Conservation (phyloP, 2,329 filamentous ascomycete species). For the Neocucurbitaria cava region DNA sequence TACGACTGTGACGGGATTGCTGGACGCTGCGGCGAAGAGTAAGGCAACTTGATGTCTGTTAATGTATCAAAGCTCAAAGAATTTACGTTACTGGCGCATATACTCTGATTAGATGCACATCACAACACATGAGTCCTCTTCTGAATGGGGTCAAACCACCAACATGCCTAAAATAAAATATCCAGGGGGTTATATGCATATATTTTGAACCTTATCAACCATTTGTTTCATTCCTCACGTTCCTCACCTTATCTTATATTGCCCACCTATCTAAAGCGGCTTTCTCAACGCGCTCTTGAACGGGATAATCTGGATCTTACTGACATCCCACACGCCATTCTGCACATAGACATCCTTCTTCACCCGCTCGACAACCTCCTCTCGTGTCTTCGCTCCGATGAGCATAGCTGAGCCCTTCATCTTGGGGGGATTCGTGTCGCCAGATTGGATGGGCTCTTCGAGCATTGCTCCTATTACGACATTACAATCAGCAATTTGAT, state of each 20-base stretch:
- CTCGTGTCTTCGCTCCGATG: constrained; percentile 68
- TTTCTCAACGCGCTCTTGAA: constrained; percentile 57
- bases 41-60: not conserved
- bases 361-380: constrained; percentile 72
- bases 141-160: not conserved
- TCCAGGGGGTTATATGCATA: too few species aligned
- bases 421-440: constrained; percentile 64
- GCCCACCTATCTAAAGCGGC: constrained; percentile 46
- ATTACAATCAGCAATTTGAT: not conserved
- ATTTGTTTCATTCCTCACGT: too few species aligned
- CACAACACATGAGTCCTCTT: not conserved
- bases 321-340: constrained; percentile 77
- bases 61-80: not conserved
- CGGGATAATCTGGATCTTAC: constrained; percentile 57
- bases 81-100: too few species aligned
- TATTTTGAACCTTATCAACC: too few species aligned
- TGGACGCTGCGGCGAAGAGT: constrained; percentile 14
- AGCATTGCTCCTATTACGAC: constrained; percentile 48
- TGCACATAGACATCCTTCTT: constrained; percentile 75
- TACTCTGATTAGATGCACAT: not conserved
- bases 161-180: too few species aligned
- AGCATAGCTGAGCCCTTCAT: constrained; percentile 79
- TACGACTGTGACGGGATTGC: constrained; percentile 63
- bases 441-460: constrained; percentile 59
- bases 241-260: too few species aligned